phyloP scores from a whole-genome alignment of 2,329 filamentous ascomycete genomes.

The Emergomyces africanus region DNA sequence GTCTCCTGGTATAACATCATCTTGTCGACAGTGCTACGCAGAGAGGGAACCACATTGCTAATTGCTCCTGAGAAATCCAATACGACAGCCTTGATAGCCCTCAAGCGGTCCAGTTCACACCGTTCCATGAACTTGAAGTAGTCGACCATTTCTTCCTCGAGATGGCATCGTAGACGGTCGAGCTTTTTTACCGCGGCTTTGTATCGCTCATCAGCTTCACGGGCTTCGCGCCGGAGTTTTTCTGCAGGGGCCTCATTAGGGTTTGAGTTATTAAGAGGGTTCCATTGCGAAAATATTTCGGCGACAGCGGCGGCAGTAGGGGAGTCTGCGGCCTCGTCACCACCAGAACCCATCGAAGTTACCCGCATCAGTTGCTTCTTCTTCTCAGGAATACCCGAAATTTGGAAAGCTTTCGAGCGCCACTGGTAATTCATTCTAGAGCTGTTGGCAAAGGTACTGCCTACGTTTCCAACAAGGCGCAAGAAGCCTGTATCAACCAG shows the following conservation, averaged over 20 bases:
- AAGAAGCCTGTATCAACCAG: slow-evolving; percentile 75
- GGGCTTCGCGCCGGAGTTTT: slow-evolving; percentile 74
- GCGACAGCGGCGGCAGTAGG: slow-evolving; percentile 70
- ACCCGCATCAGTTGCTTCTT: slow-evolving; percentile 60
- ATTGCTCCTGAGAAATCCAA: slow-evolving; percentile 95
- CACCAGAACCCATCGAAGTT: slow-evolving; percentile 53
- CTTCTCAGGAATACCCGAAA: slow-evolving; percentile 80
- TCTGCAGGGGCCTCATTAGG: slow-evolving; percentile 90
- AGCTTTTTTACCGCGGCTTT: slow-evolving; percentile 75
- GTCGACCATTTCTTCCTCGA: slow-evolving; percentile 90
- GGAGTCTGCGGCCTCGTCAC: slow-evolving; percentile 53
- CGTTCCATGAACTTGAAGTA: slow-evolving; percentile 94
- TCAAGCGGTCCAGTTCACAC: slow-evolving; percentile 88
- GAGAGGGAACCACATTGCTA: slow-evolving; percentile 91
- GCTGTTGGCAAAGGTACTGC: slow-evolving; percentile 92
- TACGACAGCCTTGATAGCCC: slow-evolving; percentile 96
- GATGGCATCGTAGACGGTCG: slow-evolving; percentile 77
- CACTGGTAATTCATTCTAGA: slow-evolving; percentile 97
- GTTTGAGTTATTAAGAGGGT: slow-evolving; percentile 74
- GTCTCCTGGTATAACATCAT: slow-evolving; percentile 99
- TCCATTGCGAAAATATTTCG: slow-evolving; percentile 87
- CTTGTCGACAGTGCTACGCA: slow-evolving; percentile 92
- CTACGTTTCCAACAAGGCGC: slow-evolving; percentile 83
- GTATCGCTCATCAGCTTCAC: slow-evolving; percentile 86
- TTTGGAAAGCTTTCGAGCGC: slow-evolving; percentile 80